phyloP scores from a whole-genome alignment of 2,329 filamentous ascomycete genomes.

The Diaporthe citrichinensis region DNA sequence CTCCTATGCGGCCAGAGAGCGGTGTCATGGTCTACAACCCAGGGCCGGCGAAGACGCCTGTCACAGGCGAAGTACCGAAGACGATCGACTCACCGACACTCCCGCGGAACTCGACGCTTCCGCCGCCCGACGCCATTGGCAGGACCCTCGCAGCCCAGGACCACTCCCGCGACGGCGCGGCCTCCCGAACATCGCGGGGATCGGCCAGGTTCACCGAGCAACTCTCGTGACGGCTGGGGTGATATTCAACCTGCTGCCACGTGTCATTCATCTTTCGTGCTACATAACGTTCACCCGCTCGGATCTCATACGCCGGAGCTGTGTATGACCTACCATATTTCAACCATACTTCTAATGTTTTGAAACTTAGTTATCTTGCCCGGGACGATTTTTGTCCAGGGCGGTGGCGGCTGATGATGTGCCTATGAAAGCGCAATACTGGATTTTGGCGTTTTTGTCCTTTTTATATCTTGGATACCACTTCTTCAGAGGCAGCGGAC shows the following conservation, averaged over 20 bases:
- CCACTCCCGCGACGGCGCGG: slow-evolving; percentile 38
- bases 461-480: slow-evolving; percentile 43
- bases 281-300: slow-evolving; percentile 17
- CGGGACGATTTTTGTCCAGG: not conserved
- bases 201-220: slow-evolving; percentile 40
- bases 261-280: not conserved
- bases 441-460: slow-evolving; percentile 37
- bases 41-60: slow-evolving; percentile 75
- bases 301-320: slow-evolving; percentile 26
- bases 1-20: slow-evolving; percentile 72
- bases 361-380: slow-evolving; percentile 35
- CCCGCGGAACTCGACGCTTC: slow-evolving; percentile 35
- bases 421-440: slow-evolving; percentile 38
- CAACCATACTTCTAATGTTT: slow-evolving; percentile 42
- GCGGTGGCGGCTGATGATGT: slow-evolving; percentile 34
- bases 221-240: slow-evolving; percentile 28
- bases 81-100: slow-evolving; percentile 37
- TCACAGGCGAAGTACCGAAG: slow-evolving; percentile 54
- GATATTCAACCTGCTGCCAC: not conserved
- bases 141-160: slow-evolving; percentile 40
- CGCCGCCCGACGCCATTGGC: slow-evolving; percentile 40
- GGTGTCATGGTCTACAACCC: slow-evolving; percentile 73
- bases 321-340: slow-evolving; percentile 40
- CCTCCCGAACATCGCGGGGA: slow-evolving; percentile 36
- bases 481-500: slow-evolving; percentile 39